phyloP scores from a whole-genome alignment of 352 stramenopile species.

The Phytophthora kernoviae region DNA sequence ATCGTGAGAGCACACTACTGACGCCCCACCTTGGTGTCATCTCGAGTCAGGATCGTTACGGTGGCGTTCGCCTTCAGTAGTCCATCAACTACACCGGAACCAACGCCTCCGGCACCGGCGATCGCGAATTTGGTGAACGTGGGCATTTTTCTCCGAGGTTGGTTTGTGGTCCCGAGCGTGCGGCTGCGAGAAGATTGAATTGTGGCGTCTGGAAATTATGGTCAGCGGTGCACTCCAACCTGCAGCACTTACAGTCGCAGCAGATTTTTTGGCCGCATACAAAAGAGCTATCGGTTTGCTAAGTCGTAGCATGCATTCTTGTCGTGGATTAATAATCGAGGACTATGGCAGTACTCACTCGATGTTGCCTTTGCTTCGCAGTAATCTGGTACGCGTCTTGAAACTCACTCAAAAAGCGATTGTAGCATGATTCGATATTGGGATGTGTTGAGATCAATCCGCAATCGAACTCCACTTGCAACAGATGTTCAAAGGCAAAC shows the following conservation, averaged over 20 bases:
- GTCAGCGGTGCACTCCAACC: not conserved
- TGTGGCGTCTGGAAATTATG: not conserved
- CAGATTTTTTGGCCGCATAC: too few species aligned
- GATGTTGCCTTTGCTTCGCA: not conserved
- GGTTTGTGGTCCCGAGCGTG: not conserved
- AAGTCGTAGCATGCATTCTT: too few species aligned
- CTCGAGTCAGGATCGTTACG: constrained; percentile 12
- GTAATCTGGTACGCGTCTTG: too few species aligned
- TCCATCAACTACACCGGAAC: not conserved
- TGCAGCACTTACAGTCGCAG: too few species aligned
- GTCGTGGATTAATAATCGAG: too few species aligned
- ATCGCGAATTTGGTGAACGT: constrained; percentile 3
- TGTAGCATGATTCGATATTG: too few species aligned
- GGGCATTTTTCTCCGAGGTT: not conserved
- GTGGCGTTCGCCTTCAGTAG: constrained; percentile 5
- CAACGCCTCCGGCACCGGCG: not conserved
- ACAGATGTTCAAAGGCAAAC: too few species aligned
- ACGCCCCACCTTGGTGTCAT: constrained; percentile 20
- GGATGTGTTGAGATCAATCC: too few species aligned
- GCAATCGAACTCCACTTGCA: too few species aligned
- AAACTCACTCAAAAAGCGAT: too few species aligned
- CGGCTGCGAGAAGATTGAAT: not conserved
- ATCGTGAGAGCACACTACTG: constrained; percentile 2
- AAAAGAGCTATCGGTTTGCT: too few species aligned
- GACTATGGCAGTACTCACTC: too few species aligned